Evolutionary conservation across 1,139 yeast species (phyloP).

Genomic region (Taiozyma sp.): DNA sequence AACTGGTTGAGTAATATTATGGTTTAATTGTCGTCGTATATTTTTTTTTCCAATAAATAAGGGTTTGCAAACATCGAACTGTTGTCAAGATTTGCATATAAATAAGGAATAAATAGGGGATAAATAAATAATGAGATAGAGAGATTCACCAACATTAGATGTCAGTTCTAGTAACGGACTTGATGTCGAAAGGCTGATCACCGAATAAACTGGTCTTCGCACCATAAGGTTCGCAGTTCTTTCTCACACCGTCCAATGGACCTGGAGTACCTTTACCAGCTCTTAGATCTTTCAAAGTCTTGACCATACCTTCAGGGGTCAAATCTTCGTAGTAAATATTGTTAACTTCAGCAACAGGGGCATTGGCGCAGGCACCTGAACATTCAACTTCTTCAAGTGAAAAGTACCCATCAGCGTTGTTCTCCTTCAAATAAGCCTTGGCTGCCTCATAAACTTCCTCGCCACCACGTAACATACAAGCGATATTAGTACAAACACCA

Average conservation of each 20-base stretch:
- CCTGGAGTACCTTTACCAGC: slow-evolving; percentile 64
- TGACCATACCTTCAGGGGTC: slow-evolving; percentile 61
- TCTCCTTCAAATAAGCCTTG: slow-evolving; percentile 65
- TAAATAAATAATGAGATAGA: slow-evolving; percentile 6
- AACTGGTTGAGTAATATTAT: not conserved
- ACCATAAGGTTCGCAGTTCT: slow-evolving; percentile 71
- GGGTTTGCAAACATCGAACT: not conserved
- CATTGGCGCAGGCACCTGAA: slow-evolving; percentile 90
- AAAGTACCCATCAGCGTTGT: slow-evolving; percentile 72
- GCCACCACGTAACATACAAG: slow-evolving; percentile 83
- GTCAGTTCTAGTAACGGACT: slow-evolving; percentile 53
- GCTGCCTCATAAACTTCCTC: slow-evolving; percentile 75
- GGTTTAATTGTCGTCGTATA: not conserved
- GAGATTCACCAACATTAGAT: slow-evolving; percentile 9
- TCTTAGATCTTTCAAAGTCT: slow-evolving; percentile 59
- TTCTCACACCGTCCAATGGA: slow-evolving; percentile 60
- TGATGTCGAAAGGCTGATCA: slow-evolving; percentile 64
- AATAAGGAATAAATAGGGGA: not conserved
- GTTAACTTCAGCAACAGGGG: slow-evolving; percentile 82
- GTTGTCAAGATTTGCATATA: not conserved
- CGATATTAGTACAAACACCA: slow-evolving; percentile 88
- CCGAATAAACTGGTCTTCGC: slow-evolving; percentile 63
- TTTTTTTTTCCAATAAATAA: not conserved
- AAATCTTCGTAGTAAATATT: slow-evolving; percentile 85
- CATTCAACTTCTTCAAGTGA: slow-evolving; percentile 89